Conservation (phyloP, 495 filamentous ascomycete genomes). For the Aspergillus kassunensis region DNA sequence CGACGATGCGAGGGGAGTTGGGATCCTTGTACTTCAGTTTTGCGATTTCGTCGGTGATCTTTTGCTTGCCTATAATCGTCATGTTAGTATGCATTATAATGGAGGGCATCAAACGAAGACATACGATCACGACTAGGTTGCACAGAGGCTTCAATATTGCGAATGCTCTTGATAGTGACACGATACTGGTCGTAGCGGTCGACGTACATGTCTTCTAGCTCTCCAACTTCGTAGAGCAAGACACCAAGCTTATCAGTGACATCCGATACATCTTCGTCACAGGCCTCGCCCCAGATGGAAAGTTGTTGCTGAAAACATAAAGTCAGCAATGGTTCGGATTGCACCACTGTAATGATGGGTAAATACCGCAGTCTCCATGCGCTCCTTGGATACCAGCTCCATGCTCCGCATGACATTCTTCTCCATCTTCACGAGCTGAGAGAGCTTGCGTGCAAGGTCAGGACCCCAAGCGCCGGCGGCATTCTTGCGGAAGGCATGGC, state of each 20-base stretch:
- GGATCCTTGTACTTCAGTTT: constrained; percentile 99
- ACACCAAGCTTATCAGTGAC: constrained; percentile 99
- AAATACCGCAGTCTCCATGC: constrained; percentile 95
- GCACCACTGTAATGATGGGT: background rate
- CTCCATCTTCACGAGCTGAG: constrained; percentile 99
- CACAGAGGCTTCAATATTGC: constrained; percentile 97
- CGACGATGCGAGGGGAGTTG: constrained; percentile 93
- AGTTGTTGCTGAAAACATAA: constrained; percentile 74
- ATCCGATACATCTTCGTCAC: constrained; percentile 97
- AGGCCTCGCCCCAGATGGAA: constrained; percentile 94
- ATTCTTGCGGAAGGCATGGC: constrained; percentile 89
- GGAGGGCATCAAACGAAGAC: constrained; percentile 24
- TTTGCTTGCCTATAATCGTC: constrained; percentile 71
- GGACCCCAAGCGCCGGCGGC: constrained; percentile 93
- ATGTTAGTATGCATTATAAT: constrained; percentile 5
- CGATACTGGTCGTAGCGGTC: constrained; percentile 99
- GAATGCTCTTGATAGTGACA: constrained; percentile 97
- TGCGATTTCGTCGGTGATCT: constrained; percentile 98
- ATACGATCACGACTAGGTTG: constrained; percentile 95
- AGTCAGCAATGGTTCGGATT: background rate
- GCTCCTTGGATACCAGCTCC: constrained; percentile 88
- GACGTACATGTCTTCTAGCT: constrained; percentile 96
- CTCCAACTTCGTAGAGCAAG: constrained; percentile 95
- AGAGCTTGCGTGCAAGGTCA: constrained; percentile 93
- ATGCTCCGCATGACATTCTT: constrained; percentile 99